Base-by-base conservation (phyloP, 2,329 filamentous ascomycete genomes). In the Metarhizium sp. region DNA sequence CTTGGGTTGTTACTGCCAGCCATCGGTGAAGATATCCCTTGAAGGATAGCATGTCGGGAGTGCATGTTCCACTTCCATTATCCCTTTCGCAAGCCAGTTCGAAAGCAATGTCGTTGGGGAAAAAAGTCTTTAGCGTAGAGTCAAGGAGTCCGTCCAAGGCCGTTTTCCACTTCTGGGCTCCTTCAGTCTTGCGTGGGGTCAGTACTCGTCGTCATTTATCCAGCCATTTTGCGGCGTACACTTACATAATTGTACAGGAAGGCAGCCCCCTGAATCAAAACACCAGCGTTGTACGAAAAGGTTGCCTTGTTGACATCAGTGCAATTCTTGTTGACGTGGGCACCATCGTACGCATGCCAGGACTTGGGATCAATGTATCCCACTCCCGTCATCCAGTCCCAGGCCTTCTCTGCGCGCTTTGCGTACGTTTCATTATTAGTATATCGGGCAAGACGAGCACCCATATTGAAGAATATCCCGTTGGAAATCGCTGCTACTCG, bases 21-120 rank as follows among this genome's bases (percentile, higher is more conserved):
- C 85, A 88, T 45, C 84, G 79, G 61, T 83, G 77, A 18, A 88
- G 73, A 56, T 85, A 84, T 43, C 85, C 86, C 69, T 89, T 89
- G 78, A 87, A 91, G 2, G 82, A 81, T 57, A 81, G 70, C 75
- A 90, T 87, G 63, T 92, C 89, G 50, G 80, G 76, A 56, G 85
- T 85, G 73, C 89, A 92, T 20, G 72, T 77, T 25, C 65, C 70
- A 2, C 76, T 71, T 32, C 66, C 62, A 36, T 63, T 61, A 60
- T 89, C 86, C 38, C 65, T 62, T 61, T 90, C 87, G 71, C 88
- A 92, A 13, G 82, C 75, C 2, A 81, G 70, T 68, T 92, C 88
- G 55, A 73, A 82, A 61, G 87, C 82, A 60, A 86, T 75, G 46
- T 77, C 77, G 14, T 80, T 69, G 46, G 74, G 74, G 70, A 82